Base-by-base conservation (phyloP, 805 yeast species). In the Isabelozyma heimii region DNA sequence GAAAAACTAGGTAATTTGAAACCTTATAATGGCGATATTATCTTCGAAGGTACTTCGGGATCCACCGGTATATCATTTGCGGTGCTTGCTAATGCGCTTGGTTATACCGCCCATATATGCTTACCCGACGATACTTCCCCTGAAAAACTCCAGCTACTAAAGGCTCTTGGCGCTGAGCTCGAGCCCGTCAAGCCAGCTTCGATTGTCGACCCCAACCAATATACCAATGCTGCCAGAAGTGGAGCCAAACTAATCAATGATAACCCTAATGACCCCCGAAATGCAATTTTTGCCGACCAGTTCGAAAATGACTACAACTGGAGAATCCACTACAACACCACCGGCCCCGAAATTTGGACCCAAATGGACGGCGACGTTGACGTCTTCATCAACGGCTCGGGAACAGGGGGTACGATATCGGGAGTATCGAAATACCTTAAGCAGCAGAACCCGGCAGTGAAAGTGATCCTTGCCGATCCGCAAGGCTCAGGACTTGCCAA, bases 31-130 rank as follows among this genome's bases (percentile, higher is more conserved):
- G 90, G 88, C 1, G 94, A 89, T 59, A 74, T 83, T 12, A 86
- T 92, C 1, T 91, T 84, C 65, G 99, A 92, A 70, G 99, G 99
- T 7, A 94, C 99, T 0, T 85, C 94, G 9, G 99, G 99, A 0
- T 91, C 97, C 0, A 92, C 99, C 0, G 99, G 99, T 2, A 94
- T 94, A 10, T 89, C 97, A 1, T 79, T 92, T 57, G 97, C 97
- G 0, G 82, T 91, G 67, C 76, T 94, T n/a, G 89, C 96, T 53
- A 83, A 90, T 56, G 87, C 97, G 0, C 65, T 88, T 46, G 99
- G 99, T 0, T 91, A 91, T 63, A 82, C 80, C 16, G 88, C 97
- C 0, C 97, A 91, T 59, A 94, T 92, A n/a, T 91, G 95, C 44
- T 72, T 94, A 8, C 98, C 98, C 0, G 94, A 91, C 61, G 99